These are phyloP conservation scores for Pythium sukuiense DNA, from an alignment of 352 stramenopile genomes.

Conservation along the genomic window DNA sequence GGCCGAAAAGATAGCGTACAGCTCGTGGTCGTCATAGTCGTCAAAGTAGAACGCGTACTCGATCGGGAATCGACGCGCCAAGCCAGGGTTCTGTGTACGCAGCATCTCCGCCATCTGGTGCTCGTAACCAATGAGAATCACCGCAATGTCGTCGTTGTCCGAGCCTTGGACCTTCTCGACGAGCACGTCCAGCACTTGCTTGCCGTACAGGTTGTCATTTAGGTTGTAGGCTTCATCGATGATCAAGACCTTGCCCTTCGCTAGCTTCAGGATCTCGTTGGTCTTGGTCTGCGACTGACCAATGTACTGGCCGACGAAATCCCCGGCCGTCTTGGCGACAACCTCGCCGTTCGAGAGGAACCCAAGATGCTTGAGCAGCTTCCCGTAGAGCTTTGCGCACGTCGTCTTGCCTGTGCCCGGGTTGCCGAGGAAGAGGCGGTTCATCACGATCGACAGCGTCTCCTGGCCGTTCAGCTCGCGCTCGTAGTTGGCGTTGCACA, in stretches of 20 bases:
- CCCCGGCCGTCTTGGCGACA: constrained; percentile 83
- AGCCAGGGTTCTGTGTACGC: constrained; percentile 83
- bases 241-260: constrained; percentile 89
- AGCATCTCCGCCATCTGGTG: constrained; percentile 92
- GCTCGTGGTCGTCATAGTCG: constrained; percentile 87
- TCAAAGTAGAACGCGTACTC: constrained; percentile 92
- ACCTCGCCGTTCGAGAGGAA: constrained; percentile 91
- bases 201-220: constrained; percentile 62
- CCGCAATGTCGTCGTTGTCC: constrained; percentile 88
- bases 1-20: constrained; percentile 72
- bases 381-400: constrained; percentile 85
- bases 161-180: constrained; percentile 91
- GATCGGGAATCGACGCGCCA: constrained; percentile 83
- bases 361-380: constrained; percentile 84
- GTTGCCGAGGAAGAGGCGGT: constrained; percentile 90
- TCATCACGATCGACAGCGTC: constrained; percentile 68
- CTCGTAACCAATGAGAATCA: constrained; percentile 91
- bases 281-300: constrained; percentile 91
- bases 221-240: constrained; percentile 95
- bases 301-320: constrained; percentile 83
- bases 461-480: constrained; percentile 69
- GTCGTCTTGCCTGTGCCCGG: constrained; percentile 94
- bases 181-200: constrained; percentile 84
- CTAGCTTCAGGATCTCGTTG: constrained; percentile 70
- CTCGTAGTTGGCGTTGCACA: constrained; percentile 85